Base-by-base conservation (phyloP, 306 rosid genomes). In the Comarum palustre region DNA sequence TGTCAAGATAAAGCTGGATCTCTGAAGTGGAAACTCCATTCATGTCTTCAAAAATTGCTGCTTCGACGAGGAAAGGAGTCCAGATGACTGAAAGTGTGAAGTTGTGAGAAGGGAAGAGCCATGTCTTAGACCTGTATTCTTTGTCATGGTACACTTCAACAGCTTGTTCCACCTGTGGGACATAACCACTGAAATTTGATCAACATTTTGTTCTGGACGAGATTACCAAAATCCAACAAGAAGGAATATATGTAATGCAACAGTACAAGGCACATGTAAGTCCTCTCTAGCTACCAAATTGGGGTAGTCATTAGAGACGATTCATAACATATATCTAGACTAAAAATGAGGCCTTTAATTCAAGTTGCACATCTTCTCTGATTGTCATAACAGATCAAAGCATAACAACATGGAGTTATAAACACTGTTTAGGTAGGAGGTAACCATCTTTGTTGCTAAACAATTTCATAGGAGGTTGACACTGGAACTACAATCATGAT, bases 81-180 rank as follows among this genome's bases (percentile, higher is more conserved):
- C 98, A 93, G 43, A 87, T 78, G 29, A 86, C 90, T 0, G 96
- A 84, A 72, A 93, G 84, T 5, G 98, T 89, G 85, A 88, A 87
- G 86, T 90, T 93, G 86, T 87, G 76, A 55, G 96, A 79, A 14
- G 80, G 90, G 77, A 90, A 93, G 52, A 48, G 79, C 97, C 97
- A 93, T 76, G 55, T 82, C 77, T 86, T 93, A 70, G 96, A 89
- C 80, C 79, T 88, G 81, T 83, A 90, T 47, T 88, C 96, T 80
- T 90, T 78, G 17, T 93, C 98, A 31, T 89, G 96, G 89, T 89
- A 93, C 13, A 89, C 84, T 77, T 87, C 97, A 61, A 84, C 72
- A 4, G 85, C 92, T 79, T 59, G 66, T 77, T 90, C 96, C 68
- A 87, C 96, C 97, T 93, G 84, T 57, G 74, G 64, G 76, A 50